phyloP scores from a whole-genome alignment of 1,139 yeast genomes.

The Pichia norvegensis region DNA sequence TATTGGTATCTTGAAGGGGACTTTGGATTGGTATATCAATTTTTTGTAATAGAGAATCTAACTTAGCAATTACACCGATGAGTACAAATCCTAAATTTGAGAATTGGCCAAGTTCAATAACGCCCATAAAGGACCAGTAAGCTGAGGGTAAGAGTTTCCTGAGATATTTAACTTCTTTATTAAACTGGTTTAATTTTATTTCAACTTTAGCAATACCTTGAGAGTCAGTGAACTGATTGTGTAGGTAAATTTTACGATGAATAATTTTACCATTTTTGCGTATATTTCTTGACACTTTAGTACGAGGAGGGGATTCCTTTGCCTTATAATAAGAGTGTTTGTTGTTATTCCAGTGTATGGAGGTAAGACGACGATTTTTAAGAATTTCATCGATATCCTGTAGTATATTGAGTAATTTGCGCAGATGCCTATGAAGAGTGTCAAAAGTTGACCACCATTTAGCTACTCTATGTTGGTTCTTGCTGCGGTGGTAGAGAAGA shows the following conservation, averaged over 20 bases:
- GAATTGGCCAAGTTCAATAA: slow-evolving; percentile 73
- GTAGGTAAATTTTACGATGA: not conserved
- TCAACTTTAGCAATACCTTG: slow-evolving; percentile 12
- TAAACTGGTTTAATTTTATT: slow-evolving; percentile 13
- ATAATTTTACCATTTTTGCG: not conserved
- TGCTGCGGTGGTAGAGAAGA: slow-evolving; percentile 59
- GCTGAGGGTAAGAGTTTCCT: slow-evolving; percentile 40
- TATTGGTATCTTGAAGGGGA: no score
- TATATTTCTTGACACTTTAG: not conserved
- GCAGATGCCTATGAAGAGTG: slow-evolving; percentile 51
- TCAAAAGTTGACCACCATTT: slow-evolving; percentile 70
- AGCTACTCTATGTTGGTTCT: slow-evolving; percentile 69
- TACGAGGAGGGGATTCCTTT: slow-evolving; percentile 5
- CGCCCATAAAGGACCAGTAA: slow-evolving; percentile 55
- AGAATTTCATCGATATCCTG: slow-evolving; percentile 21
- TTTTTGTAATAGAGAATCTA: not conserved
- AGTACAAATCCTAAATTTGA: slow-evolving; percentile 65
- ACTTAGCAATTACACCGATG: slow-evolving; percentile 48
- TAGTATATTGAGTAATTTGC: slow-evolving; percentile 32
- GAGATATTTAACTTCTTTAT: slow-evolving; percentile 31
- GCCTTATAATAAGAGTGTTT: slow-evolving; percentile 6
- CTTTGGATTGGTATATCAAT: not conserved
- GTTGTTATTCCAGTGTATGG: slow-evolving; percentile 6
- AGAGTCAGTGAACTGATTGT: slow-evolving; percentile 10
- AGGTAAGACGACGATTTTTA: slow-evolving; percentile 8